Evolutionary conservation across 2,329 filamentous ascomycete genomes (phyloP).

Genomic region (Podosphaera xanthii): DNA sequence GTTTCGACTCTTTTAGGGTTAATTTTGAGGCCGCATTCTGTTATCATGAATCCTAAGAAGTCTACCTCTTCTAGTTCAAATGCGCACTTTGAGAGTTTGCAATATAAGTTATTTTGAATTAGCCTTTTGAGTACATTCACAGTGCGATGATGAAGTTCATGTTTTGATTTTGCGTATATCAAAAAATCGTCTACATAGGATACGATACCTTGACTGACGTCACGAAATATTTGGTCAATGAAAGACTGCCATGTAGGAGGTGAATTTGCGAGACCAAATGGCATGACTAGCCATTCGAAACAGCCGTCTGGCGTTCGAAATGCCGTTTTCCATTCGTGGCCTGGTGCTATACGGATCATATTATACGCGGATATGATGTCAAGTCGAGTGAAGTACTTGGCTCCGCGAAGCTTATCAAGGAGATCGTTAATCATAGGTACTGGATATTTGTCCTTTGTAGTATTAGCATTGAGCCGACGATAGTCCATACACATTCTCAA

Average conservation of each 20-base stretch:
- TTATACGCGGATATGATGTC: neutral
- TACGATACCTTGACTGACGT: neutral
- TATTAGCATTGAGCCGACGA: neutral
- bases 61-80: neutral
- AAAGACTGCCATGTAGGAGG: too few relatives aligned
- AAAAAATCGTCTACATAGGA: conserved; percentile 1
- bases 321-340: neutral
- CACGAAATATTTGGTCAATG: too few relatives aligned
- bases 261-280: neutral
- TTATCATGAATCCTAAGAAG: neutral
- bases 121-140: neutral
- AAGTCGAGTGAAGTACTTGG: neutral
- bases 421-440: neutral
- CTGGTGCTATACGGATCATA: neutral
- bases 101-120: neutral
- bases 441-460: neutral
- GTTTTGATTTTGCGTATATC: neutral
- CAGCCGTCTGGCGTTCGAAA: neutral
- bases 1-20: neutral
- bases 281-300: neutral
- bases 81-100: neutral
- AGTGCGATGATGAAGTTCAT: neutral
- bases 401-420: neutral
- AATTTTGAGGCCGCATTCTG: neutral
- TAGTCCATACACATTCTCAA: neutral